phyloP scores from a whole-genome alignment of 2,329 filamentous ascomycete genomes.

The Xylariaceae sp. region DNA sequence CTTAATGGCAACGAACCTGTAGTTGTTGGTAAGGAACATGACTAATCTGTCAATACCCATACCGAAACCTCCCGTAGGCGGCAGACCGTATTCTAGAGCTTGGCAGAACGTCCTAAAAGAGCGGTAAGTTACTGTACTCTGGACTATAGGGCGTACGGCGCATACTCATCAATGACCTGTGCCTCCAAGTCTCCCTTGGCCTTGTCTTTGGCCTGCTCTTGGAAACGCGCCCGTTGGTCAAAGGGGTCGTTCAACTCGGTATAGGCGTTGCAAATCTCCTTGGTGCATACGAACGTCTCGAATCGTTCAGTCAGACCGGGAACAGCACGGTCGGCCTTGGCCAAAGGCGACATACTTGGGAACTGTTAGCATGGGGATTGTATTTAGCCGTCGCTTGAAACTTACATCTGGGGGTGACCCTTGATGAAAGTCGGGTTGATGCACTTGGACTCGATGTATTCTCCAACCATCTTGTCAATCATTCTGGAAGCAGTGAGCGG shows the following conservation, averaged over 20 bases:
- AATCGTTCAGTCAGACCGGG: constrained; percentile 92
- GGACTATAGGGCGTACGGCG: neutral
- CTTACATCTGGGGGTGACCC: constrained; percentile 56
- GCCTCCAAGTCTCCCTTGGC: constrained; percentile 95
- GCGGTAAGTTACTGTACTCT: neutral
- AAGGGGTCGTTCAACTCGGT: constrained; percentile 98
- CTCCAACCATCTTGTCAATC: constrained; percentile 89
- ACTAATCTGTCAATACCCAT: constrained; percentile 79
- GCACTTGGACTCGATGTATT: constrained; percentile 75
- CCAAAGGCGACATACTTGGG: constrained; percentile 73
- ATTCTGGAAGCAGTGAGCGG: constrained; percentile 92
- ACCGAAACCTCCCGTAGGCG: constrained; percentile 92
- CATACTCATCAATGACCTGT: constrained; percentile 76
- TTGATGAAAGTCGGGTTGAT: constrained; percentile 90
- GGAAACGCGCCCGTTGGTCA: constrained; percentile 84
- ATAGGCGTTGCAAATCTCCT: constrained; percentile 87
- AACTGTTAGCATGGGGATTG: neutral
- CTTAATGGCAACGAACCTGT: constrained; percentile 43
- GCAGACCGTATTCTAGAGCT: constrained; percentile 82
- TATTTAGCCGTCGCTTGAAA: neutral
- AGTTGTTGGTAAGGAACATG: constrained; percentile 95
- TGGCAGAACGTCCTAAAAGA: constrained; percentile 69
- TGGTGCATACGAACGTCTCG: constrained; percentile 94
- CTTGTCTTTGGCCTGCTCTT: constrained; percentile 95
- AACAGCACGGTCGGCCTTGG: constrained; percentile 83